Percentiles rank a stretch among this genome's conserved stretches.
Evolutionary conservation across 371 early-diverging fungal species (phyloP).

Genomic region (Mucor sp.): DNA sequence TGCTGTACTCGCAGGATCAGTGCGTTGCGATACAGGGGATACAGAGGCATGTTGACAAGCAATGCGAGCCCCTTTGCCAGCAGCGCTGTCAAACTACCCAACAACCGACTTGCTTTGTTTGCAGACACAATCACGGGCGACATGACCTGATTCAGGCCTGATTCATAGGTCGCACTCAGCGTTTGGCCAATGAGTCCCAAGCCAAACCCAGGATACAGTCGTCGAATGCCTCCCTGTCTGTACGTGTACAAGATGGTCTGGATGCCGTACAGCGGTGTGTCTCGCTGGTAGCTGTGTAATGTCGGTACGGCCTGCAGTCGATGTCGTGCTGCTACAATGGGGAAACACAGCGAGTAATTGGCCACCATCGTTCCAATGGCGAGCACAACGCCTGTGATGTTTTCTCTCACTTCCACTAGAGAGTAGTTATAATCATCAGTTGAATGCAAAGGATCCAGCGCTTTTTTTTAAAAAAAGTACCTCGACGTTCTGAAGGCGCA

Average conservation of each 20-base stretch:
- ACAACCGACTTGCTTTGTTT: slow-evolving; percentile 19
- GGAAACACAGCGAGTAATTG: slow-evolving; percentile 61
- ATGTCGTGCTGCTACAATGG: slow-evolving; percentile 60
- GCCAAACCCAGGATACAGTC: slow-evolving; percentile 60
- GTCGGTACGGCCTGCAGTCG: slow-evolving; percentile 39
- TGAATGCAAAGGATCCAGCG: no score
- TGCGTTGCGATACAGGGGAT: slow-evolving; percentile 58
- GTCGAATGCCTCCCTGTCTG: slow-evolving; percentile 44
- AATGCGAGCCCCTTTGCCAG: slow-evolving; percentile 26
- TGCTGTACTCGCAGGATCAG: slow-evolving; percentile 58
- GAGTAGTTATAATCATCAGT: no score
- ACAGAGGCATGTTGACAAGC: slow-evolving; percentile 51
- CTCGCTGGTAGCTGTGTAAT: slow-evolving; percentile 22
- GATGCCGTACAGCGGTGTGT: slow-evolving; percentile 47
- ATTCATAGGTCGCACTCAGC: slow-evolving; percentile 56
- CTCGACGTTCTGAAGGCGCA: slow-evolving; percentile 36
- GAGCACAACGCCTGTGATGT: slow-evolving; percentile 49
- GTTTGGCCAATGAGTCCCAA: slow-evolving; percentile 59
- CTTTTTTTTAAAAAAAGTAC: slow-evolving; percentile 13
- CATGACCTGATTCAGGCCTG: slow-evolving; percentile 42
- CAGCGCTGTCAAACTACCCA: background rate
- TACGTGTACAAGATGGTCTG: slow-evolving; percentile 35
- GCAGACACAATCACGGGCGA: slow-evolving; percentile 15
- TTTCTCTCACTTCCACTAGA: slow-evolving; percentile 48
- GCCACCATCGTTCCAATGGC: slow-evolving; percentile 59